phyloP scores from a whole-genome alignment of 1,284 basidiomycete genomes.

The Schizophyllum commune region DNA sequence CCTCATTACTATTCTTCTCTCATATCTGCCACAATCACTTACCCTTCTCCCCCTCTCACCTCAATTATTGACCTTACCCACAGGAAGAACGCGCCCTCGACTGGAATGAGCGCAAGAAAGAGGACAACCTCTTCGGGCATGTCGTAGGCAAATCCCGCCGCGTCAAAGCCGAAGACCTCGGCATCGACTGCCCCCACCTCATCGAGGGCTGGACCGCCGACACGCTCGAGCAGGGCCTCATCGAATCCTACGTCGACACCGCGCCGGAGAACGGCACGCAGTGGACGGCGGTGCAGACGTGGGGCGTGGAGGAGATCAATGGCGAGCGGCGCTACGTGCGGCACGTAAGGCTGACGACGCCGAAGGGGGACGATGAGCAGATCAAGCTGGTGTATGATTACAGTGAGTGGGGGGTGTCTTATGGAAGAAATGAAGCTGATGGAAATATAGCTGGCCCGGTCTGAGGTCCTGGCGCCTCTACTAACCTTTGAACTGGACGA shows the following conservation, averaged over 20 bases:
- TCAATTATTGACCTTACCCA: not conserved
- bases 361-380: constrained; percentile 30
- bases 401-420: constrained; percentile 25
- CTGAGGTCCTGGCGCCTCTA: not conserved
- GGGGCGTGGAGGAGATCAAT: constrained; percentile 43
- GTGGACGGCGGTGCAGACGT: constrained; percentile 48
- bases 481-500: not conserved
- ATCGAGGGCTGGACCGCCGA: constrained; percentile 48
- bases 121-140: constrained; percentile 49
- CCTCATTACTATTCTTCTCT: not conserved
- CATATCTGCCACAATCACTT: not conserved
- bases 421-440: too few species aligned
- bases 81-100: constrained; percentile 42
- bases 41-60: not conserved
- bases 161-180: constrained; percentile 28
- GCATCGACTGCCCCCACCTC: constrained; percentile 43
- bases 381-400: constrained; percentile 46
- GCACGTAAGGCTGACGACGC: constrained; percentile 36
- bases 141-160: constrained; percentile 46
- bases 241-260: constrained; percentile 44
- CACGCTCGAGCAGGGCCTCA: constrained; percentile 40
- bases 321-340: constrained; percentile 38
- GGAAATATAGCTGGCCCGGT: not conserved
- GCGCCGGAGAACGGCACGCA: constrained; percentile 42
- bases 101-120: constrained; percentile 39